Percentiles rank a stretch among this genome's conserved stretches.
These are phyloP conservation scores for Crithidia fasciculata DNA, from an alignment of 208 protist genomes.

Conservation along the genomic window DNA sequence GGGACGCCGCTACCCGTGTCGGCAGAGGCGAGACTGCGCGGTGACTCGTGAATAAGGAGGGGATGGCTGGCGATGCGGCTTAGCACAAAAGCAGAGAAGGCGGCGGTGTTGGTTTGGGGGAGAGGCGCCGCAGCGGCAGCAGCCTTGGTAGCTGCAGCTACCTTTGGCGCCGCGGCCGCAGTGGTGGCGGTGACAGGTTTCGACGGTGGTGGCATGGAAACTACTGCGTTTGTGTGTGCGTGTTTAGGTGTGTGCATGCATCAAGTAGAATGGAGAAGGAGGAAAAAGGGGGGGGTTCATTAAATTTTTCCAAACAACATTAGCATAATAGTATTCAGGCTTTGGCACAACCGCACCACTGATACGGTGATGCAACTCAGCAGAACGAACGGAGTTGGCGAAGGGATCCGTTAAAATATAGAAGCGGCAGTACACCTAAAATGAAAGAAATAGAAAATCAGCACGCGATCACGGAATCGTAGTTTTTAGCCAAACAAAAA, in stretches of 20 bases:
- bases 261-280: not conserved
- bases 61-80: slow-evolving; percentile 39
- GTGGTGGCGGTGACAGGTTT: too few species aligned
- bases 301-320: too few species aligned
- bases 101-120: not conserved
- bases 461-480: too few species aligned
- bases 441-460: too few species aligned
- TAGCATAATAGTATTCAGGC: too few species aligned
- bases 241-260: not conserved
- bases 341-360: too few species aligned
- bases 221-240: not conserved
- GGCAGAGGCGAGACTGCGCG: slow-evolving; percentile 17
- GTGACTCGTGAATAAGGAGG: slow-evolving; percentile 46
- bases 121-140: slow-evolving; percentile 7
- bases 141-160: not conserved
- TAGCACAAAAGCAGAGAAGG: slow-evolving; percentile 52
- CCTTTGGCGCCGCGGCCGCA: not conserved
- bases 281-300: not conserved
- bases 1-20: slow-evolving; percentile 4
- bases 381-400: too few species aligned
- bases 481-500: too few species aligned
- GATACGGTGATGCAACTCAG: too few species aligned
- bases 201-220: too few species aligned
- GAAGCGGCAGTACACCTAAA: too few species aligned
- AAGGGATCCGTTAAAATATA: too few species aligned